Evolutionary conservation across 345 rosid species (phyloP), one percentile per base, ranked within the genome.

Genomic region (Euphorbia tirucalli): DNA sequence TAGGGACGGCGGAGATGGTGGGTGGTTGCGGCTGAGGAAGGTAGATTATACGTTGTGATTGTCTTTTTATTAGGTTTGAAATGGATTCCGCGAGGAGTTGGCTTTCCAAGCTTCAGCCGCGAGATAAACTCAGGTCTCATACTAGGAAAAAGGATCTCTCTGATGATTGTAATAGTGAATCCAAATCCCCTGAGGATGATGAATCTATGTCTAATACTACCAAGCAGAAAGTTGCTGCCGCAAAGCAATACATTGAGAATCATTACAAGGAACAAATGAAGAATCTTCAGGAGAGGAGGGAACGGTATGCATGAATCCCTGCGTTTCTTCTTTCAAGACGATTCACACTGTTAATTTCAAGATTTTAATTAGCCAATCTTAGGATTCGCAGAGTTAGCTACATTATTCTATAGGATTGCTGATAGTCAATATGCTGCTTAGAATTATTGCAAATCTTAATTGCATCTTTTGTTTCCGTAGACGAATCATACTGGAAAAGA

Each of bases 41-140:
- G n/a, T n/a, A n/a, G n/a, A n/a, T n/a, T n/a, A n/a, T n/a, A n/a
- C n/a, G n/a, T n/a, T n/a, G n/a, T 8, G 61, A 44, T 61, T 30
- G 39, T 30, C 15, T 35, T 39, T 8, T 7, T 31, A 7, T 11
- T 61, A 31, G 43, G 28, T 10, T 19, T 49, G 48, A 39, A 41
- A 90, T 90, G 96, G 93, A 87, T 83, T 86, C 96, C 28, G 93
- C 93, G 13, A 79, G 89, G 80, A 88, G 90, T 83, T 90, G 96
- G 96, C 71, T 90, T 64, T 88, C 79, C 65, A 88, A 88, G 81
- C 71, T 87, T 55, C 96, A 90, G 30, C 88, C 81, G 3, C 50
- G 90, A 61, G 94, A 89, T 1, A 89, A 82, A 77, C 37, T 86
- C 54, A 72, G 84, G 59, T 64, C 63, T 44, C 43, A 74, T 4